Evolutionary conservation across 2,329 filamentous ascomycete species (phyloP), one percentile per base, ranked within the genome.

Genomic region (Botrytis medusae): DNA sequence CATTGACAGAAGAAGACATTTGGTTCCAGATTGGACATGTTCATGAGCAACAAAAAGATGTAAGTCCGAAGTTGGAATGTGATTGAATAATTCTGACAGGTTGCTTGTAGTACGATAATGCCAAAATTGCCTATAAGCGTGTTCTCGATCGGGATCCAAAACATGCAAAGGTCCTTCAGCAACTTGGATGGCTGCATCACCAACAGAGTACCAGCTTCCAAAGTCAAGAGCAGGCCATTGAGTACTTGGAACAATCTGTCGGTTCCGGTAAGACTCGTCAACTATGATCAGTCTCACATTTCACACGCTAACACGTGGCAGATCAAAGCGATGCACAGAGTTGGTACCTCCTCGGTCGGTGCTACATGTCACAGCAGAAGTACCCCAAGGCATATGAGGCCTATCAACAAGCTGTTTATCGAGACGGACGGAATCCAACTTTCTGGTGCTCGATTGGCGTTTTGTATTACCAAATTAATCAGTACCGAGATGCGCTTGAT

Each of bases 381-480:
- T 98, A 98, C 79, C 95, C 95, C 80, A 98, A 98, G 83, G 96
- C 96, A 0, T 98, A 98, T 79, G 96, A 99, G 81, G 95, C 96
- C 9, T 98, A 98, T 83, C 96, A 99, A 82, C 96, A 99, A 85
- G 96, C 96, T 4, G 96, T 99, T 57, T 99, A 99, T 81, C 94
- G 96, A 73, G 96, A 99, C 82, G 96, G 96, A 48, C 92, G 96
- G 78, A 98, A 98, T 82, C 96, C 96, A 29, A 98, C 96, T 2
- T 99, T 98, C 86, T 99, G 96, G 96, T 98, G 96, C 85, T 98
- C 95, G 16, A 99, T 99, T 81, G 96, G 96, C 82, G 96, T 99
- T 25, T 88, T 99, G 74, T 99, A 99, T 83, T 99, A 98, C 84
- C 96, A 98, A 84, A 99, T 99, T 86, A 99, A 98, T 84, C 96